These are phyloP conservation scores for Suhomyces kunorum DNA, from an alignment of 1,139 yeast species.

Conservation along the genomic window DNA sequence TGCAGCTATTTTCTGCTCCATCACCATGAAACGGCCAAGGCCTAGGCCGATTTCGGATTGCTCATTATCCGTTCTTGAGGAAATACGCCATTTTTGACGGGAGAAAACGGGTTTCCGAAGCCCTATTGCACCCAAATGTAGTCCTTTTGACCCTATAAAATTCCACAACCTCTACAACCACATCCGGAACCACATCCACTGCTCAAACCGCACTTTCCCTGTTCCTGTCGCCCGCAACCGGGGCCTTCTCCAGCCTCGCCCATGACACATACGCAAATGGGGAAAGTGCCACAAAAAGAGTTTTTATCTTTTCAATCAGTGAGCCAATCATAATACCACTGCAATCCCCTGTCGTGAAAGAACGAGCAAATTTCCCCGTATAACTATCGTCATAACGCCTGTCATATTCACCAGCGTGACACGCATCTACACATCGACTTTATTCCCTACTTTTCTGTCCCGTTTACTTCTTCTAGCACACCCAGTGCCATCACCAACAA, in stretches of 20 bases:
- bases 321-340: conserved; percentile 11
- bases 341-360: background rate
- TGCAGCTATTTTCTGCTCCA: background rate
- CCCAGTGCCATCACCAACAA: no score
- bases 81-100: background rate
- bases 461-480: no score
- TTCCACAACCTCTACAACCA: background rate
- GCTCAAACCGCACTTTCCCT: background rate
- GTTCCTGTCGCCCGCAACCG: background rate
- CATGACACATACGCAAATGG: background rate
- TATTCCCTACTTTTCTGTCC: no score
- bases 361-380: background rate
- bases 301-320: conserved; percentile 29
- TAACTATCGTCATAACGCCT: background rate
- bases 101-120: no score
- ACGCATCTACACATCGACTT: no score
- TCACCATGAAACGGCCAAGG: background rate
- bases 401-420: no score
- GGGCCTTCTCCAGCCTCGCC: background rate
- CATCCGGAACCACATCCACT: background rate
- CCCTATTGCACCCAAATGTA: no score
- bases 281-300: conserved; percentile 11
- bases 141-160: no score
- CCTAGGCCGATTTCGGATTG: background rate
- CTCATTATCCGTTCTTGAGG: background rate